Base-by-base conservation (phyloP, 805 yeast species). In the Isabelozyma heimii region DNA sequence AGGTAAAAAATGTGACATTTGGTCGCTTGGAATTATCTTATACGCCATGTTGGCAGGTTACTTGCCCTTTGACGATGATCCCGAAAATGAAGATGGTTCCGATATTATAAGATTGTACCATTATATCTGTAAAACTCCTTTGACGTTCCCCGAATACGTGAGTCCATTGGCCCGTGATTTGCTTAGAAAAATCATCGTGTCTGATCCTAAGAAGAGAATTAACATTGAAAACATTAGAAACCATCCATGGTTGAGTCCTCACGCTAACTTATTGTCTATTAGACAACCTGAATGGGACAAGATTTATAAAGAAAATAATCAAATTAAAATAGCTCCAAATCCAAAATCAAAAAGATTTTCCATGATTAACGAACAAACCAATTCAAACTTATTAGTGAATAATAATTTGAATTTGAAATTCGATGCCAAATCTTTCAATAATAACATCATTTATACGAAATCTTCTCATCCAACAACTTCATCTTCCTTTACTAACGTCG, bases 1-100 rank as follows among this genome's bases (percentile, higher is more conserved):
- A 56, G 97, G 97, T 17, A 81, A 90, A 52, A 91, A 90, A 67
- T 97, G 90, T 30, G 99, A 94, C 69, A 87, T 91, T 40, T 94
- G 99, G 99, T 89, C 97, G 0, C 83, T 96, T 59, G 99, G 99
- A 51, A 91, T 94, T 27, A 94, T 94, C 47, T 71, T 94, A 40
- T 94, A 91, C 63, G 97, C 98, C 9, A 94, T 94, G 97, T 75
- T 94, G 44, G 92, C 98, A 0, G 99, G 99, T 1, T 94, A 94
- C 67, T 76, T 94, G 52, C 99, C 99, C 0, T 94, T 90, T 75
- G 99, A 94, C 63, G 99, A 94, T 67, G 99, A 94, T 66, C 94
- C 97, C 16, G 86, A 87, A 47, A 94, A 94, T 62, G 98, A 97
- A 35, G 97, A 92, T 64, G 97, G 97, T 45, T 88, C 91, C 48